A percentile compares a stretch with the other conserved stretches of the same genome.
phyloP scores from a whole-genome alignment of 139 green algal species.

The Auxenochlorella pyrenoidosa region DNA sequence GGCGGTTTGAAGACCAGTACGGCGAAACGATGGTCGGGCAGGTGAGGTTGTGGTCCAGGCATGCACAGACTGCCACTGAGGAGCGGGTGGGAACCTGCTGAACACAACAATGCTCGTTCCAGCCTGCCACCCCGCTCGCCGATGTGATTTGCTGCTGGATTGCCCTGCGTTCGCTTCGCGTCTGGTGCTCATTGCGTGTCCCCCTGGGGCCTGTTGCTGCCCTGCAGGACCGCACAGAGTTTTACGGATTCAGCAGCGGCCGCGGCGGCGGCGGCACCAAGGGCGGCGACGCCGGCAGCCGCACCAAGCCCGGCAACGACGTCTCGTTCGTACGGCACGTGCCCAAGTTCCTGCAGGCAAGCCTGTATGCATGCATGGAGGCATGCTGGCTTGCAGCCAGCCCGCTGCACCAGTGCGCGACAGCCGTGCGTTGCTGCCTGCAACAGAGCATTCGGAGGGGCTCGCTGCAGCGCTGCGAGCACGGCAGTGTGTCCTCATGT shows the following conservation, averaged over 20 bases:
- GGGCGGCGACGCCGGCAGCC: constrained; percentile 45
- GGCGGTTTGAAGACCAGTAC: constrained; percentile 70
- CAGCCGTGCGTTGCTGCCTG: no score
- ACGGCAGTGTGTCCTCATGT: neutral
- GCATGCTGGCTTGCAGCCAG: no score
- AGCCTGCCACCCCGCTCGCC: no score
- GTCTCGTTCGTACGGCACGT: constrained; percentile 63
- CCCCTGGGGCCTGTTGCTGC: neutral
- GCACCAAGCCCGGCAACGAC: constrained; percentile 47
- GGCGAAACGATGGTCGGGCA: constrained; percentile 54
- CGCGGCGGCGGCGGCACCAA: constrained; percentile 47
- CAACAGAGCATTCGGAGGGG: no score
- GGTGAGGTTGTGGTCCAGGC: neutral
- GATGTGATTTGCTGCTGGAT: no score
- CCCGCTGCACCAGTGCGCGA: neutral
- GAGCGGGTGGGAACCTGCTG: no score
- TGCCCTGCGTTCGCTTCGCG: no score
- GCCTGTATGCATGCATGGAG: no score
- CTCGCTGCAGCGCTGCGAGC: neutral
- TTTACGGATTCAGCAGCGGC: constrained; percentile 41
- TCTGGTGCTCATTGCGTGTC: no score
- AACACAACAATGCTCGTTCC: no score
- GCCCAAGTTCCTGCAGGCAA: constrained; percentile 81
- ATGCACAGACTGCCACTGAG: no score
- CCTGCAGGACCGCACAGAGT: constrained; percentile 61